Evolutionary conservation across 116 monocot genomes (phyloP), one percentile per base, ranked within the genome.

Genomic region (Dioscorea cayenensis): DNA sequence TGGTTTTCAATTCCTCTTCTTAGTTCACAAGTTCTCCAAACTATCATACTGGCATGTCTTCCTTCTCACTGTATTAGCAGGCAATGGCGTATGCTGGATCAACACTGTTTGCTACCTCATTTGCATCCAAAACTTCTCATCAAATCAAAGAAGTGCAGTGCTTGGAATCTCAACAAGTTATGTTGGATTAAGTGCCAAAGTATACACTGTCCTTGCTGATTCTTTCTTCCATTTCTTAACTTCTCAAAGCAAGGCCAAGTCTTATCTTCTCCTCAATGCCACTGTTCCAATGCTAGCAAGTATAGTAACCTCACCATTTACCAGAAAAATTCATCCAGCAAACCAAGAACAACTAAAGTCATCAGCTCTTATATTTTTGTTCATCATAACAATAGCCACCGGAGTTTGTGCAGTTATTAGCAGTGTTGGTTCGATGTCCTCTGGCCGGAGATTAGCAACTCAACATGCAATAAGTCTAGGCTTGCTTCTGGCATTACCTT

Each of bases 31-130:
- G 10, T 77, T 82, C 60, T 5, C 75, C 2, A 51, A 38, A 18
- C 51, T 87, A n/a, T 71, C 83, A 14, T 90, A 87, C 71, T 79
- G 76, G 74, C 87, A 85, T 10, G 73, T 86, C 9, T 75, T 87
- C 68, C 4, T 72, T 12, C 90, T 81, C 21, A 83, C 77, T 36
- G 67, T 80, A 14, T 43, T 93, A 0, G 84, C 84, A 3, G 94
- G 89, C 0, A 93, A 93, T n/a, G 81, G 86, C 66, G 83, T 94
- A 22, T 89, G 93, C 63, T 93, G 93, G 93, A 87, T 93, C 58
- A 87, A 89, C 77, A 93, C 87, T 0, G 89, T 81, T 6, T 87
- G 85, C 37, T 87, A 93, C 71, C 73, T 87, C 50, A 76, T 80
- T 18, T 89, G 82, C 63, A 76, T 84, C 35, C 37, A 51, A 14